A percentile compares a stretch with the other conserved stretches of the same genome.
Conservation (phyloP, 345 rosid species). For the Moricandia arvensis region DNA sequence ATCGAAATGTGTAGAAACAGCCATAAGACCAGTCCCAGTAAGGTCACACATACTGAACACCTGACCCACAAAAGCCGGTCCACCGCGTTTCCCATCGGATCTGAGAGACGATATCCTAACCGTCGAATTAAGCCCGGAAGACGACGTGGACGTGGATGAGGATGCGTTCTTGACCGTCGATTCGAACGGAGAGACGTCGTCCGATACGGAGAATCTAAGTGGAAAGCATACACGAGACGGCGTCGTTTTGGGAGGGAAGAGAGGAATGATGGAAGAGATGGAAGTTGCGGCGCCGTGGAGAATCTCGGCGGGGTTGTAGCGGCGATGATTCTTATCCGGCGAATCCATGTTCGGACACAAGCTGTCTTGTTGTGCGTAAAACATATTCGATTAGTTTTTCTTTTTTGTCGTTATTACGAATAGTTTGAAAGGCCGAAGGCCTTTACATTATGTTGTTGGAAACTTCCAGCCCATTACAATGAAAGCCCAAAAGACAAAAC, state of each 20-base stretch:
- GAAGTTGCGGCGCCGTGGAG: constrained; percentile 44
- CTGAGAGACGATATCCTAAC: constrained; percentile 69
- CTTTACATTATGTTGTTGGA: too few relatives aligned
- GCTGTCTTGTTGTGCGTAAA: constrained; percentile 1
- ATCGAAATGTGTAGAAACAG: constrained; percentile 89
- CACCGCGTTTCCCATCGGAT: constrained; percentile 65
- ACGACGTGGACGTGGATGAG: constrained; percentile 47
- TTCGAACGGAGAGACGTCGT: constrained; percentile 47
- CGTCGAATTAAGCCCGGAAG: constrained; percentile 68
- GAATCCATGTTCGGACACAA: constrained; percentile 39
- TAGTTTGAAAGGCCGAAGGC: not conserved
- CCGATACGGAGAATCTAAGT: constrained; percentile 47
- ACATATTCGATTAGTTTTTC: not conserved
- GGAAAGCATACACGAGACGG: constrained; percentile 57
- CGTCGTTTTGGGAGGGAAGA: constrained; percentile 37
- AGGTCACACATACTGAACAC: constrained; percentile 98
- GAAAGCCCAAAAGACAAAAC: too few relatives aligned
- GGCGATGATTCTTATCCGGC: constrained; percentile 44
- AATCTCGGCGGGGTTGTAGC: constrained; percentile 42
- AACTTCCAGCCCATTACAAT: too few relatives aligned
- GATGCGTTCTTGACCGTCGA: constrained; percentile 44
- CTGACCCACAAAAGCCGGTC: constrained; percentile 97
- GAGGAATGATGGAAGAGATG: constrained; percentile 46
- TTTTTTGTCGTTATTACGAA: not conserved
- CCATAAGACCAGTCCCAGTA: constrained; percentile 94